Base-by-base conservation (phyloP, 192 early-diverging fungal genomes). In the Lobosporangium transversale region DNA sequence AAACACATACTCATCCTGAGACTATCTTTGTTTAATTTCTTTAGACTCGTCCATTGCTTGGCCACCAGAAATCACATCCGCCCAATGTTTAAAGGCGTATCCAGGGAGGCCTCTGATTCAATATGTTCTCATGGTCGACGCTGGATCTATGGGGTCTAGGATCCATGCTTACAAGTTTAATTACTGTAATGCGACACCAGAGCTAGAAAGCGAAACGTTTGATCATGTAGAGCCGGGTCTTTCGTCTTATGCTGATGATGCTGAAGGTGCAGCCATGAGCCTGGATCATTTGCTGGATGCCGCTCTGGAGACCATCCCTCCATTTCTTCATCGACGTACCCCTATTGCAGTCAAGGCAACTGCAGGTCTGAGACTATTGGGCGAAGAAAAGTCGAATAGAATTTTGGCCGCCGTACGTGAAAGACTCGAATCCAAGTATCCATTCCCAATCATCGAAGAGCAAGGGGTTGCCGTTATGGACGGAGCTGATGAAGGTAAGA, bases 111-210 rank as follows among this genome's bases (percentile, higher is more conserved):
- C 92, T 2, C 75, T 92, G 40, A 79, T 94, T 23, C 94, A 99
- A 74, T 96, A 96, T 80, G 95, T 91, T n/a, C 79, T 99, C 26
- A 95, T 99, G 90, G 60, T 99, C 24, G 97, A 99, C 64, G 97
- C 97, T 32, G 97, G 97, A 12, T 97, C 95, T 1, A 97, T 95
- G 42, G 97, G 96, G 30, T 97, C 96, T 15, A 94, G 97, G 26
- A 94, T 99, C 61, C 97, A 99, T 70, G 93, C 96, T 32, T 99
- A 98, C 86, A 85, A 89, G 63, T 99, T 99, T 85, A 95, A 96
- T 78, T 90, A 94, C 81, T 99, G 97, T 82, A 91, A 93, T 57
- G 70, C 82, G 12, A 78, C 85, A 8, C 93, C 95, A 0, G 88
- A 90, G 62, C 81, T 98, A 42, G 97, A 98, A 57, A 86, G 92